Evolutionary conservation across 306 rosid species (phyloP).

Genomic region (Cyamopsis tetragonoloba): DNA sequence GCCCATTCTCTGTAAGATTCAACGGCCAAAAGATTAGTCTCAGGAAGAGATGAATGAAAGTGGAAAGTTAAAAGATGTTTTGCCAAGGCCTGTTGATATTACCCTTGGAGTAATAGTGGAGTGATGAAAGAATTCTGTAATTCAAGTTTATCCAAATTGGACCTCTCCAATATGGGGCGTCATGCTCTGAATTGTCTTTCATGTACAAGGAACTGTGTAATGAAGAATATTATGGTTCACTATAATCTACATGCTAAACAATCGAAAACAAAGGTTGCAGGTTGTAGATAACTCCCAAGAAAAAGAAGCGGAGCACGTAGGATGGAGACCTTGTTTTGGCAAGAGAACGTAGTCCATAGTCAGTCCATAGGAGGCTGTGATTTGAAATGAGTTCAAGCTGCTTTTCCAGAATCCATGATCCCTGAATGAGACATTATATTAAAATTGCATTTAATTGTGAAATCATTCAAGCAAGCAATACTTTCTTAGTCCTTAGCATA

Average conservation of each 20-base stretch:
- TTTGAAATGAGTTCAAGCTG: constrained; percentile 85
- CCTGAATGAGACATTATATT: constrained; percentile 37
- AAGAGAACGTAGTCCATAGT: constrained; percentile 94
- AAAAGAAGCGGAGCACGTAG: no score
- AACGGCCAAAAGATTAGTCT: constrained; percentile 20
- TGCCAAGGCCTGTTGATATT: neutral
- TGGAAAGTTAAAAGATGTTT: constrained; percentile 24
- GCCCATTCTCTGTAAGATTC: constrained; percentile 60
- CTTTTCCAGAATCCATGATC: constrained; percentile 81
- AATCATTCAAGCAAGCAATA: neutral
- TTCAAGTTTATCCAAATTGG: constrained; percentile 80
- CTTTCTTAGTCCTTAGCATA: neutral
- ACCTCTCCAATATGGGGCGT: constrained; percentile 97
- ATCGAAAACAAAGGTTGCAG: no score
- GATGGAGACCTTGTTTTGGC: constrained; percentile 88
- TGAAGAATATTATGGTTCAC: constrained; percentile 1
- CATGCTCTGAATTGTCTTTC: constrained; percentile 91
- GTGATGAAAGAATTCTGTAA: constrained; percentile 82
- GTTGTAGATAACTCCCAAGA: no score
- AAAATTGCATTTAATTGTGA: constrained; percentile 5
- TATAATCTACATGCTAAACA: constrained; percentile 21
- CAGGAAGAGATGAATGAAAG: neutral
- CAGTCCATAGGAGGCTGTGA: constrained; percentile 71
- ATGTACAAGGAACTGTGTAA: constrained; percentile 68
- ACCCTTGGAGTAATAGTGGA: constrained; percentile 89